These are phyloP conservation scores for Hanseniaspora singularis DNA, from an alignment of 805 yeast species.

Conservation along the genomic window DNA sequence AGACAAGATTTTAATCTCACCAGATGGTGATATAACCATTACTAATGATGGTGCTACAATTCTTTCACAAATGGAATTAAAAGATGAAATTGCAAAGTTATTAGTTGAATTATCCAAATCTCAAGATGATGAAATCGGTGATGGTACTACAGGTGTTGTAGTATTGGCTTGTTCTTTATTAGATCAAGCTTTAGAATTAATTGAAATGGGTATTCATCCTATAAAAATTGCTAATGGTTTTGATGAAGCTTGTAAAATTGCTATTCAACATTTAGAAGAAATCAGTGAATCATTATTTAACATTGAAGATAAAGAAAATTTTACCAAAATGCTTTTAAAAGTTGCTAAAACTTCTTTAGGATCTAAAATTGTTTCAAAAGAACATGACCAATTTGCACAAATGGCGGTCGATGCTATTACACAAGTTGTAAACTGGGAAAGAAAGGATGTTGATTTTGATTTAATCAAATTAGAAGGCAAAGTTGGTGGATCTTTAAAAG, in stretches of 20 bases:
- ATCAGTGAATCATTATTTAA: slow-evolving; percentile 48
- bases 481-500: slow-evolving; percentile 87
- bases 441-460: slow-evolving; percentile 95
- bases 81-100: slow-evolving; percentile 89
- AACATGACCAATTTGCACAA: slow-evolving; percentile 84
- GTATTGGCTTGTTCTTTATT: slow-evolving; percentile 88
- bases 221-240: slow-evolving; percentile 93
- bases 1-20: slow-evolving; percentile 87
- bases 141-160: slow-evolving; percentile 98
- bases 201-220: slow-evolving; percentile 96
- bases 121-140: slow-evolving; percentile 97
- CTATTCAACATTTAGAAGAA: slow-evolving; percentile 60
- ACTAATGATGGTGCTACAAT: slow-evolving; percentile 99
- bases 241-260: slow-evolving; percentile 91
- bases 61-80: slow-evolving; percentile 87
- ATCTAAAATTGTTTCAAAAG: slow-evolving; percentile 86
- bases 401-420: slow-evolving; percentile 96
- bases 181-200: slow-evolving; percentile 87
- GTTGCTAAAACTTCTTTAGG: slow-evolving; percentile 94
- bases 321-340: slow-evolving; percentile 48
- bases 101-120: slow-evolving; percentile 86
- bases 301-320: slow-evolving; percentile 20
- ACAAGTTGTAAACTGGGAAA: slow-evolving; percentile 78
- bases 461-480: slow-evolving; percentile 89
- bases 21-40: slow-evolving; percentile 95